phyloP scores from a whole-genome alignment of 345 rosid genomes.

The Citrus glauca region DNA sequence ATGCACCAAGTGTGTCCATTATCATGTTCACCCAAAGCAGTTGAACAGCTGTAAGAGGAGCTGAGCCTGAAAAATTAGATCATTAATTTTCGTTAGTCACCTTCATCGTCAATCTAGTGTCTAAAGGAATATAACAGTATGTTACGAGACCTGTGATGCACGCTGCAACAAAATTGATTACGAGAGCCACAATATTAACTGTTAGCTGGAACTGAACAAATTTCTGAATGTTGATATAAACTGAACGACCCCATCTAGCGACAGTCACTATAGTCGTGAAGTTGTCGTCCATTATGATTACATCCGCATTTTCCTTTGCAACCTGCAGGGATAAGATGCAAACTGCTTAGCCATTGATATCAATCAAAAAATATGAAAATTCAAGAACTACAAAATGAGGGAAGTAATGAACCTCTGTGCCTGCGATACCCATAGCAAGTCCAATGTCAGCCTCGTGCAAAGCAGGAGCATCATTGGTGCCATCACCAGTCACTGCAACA shows the following conservation, averaged over 20 bases:
- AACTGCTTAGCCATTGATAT: neutral
- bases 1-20: conserved; percentile 87
- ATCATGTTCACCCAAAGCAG: conserved; percentile 88
- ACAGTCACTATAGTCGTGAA: conserved; percentile 70
- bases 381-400: neutral
- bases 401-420: conserved; percentile 64
- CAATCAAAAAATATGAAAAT: neutral
- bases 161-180: conserved; percentile 69
- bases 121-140: neutral
- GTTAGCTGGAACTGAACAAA: conserved; percentile 84
- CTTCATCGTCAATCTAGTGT: neutral
- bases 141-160: conserved; percentile 51
- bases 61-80: conserved; percentile 43
- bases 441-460: conserved; percentile 93
- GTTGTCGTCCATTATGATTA: conserved; percentile 81
- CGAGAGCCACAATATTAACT: conserved; percentile 67
- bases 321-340: conserved; percentile 35
- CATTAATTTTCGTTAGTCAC: neutral
- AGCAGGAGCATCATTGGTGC: conserved; percentile 97
- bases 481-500: conserved; percentile 94
- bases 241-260: conserved; percentile 81
- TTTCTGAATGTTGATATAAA: conserved; percentile 77
- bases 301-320: conserved; percentile 82
- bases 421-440: conserved; percentile 95
- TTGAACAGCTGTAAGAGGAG: conserved; percentile 81